Base-by-base conservation (phyloP, 345 rosid genomes). In the Brassica rapa region DNA sequence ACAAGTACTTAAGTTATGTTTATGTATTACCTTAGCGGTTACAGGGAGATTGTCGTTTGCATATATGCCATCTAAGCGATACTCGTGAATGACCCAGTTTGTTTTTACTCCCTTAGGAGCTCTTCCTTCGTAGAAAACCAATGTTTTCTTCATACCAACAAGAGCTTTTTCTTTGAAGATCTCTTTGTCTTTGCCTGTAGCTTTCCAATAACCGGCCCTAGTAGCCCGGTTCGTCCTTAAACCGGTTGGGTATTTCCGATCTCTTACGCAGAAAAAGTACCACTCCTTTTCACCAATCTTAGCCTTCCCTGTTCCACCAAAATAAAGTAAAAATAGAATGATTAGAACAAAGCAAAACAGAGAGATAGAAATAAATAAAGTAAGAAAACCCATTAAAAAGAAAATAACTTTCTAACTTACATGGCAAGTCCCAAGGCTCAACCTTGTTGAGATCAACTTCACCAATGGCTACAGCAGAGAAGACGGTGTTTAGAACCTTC, bases 351-450 rank as follows among this genome's bases (percentile, higher is more conserved):
- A 19, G 19, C 4, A n/a, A 35, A 19, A 24, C 8, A 70, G 19
- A 77, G 49, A 27, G 16, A 8, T 21, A 19, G 19, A 19, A 19
- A 19, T 19, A 19, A 19, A 19, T 19, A 19, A 19, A 19, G 19
- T 19, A 19, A 0, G 19, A 19, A 19, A 19, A 19, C 19, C 19
- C 19, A 19, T 19, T 19, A 19, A 19, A 2, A 16, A 55, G 3
- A 49, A 63, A 4, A 2, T 12, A 59, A 53, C 21, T 9, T 10
- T 19, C 19, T 27, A 57, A 78, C 90, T 80, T 82, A 93, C 98
- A 82, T 0, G 93, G 97, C 79, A 93, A 77, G 78, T 93, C 98
- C 98, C 98, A 93, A 1, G 98, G 98, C 43, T 93, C 98, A 63
- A 83, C 84, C 94, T 89, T 90, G 83, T 90, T 93, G 78, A 93